Conservation (phyloP, 2,329 filamentous ascomycete genomes). For the Ascochyta lentis region DNA sequence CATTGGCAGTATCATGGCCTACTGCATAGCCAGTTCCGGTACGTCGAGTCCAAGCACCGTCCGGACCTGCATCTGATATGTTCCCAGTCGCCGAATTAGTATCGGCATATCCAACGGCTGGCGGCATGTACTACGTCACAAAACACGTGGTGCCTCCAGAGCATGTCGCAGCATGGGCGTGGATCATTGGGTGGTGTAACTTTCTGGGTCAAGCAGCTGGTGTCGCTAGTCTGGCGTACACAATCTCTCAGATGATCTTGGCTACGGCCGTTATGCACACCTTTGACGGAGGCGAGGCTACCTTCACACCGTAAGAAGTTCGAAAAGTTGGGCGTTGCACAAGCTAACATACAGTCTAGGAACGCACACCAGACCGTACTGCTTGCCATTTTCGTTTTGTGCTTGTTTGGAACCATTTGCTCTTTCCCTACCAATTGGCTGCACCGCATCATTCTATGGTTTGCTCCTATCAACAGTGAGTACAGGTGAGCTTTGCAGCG, state of each 20-base stretch:
- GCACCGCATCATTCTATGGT: slow-evolving; percentile 68
- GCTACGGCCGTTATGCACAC: slow-evolving; percentile 69
- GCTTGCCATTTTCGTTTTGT: slow-evolving; percentile 62
- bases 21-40: slow-evolving; percentile 68
- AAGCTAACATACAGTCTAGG: slow-evolving; percentile 44
- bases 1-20: slow-evolving; percentile 68
- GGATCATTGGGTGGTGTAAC: slow-evolving; percentile 73
- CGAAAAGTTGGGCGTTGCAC: background rate
- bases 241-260: slow-evolving; percentile 68
- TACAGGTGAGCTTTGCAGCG: background rate
- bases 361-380: slow-evolving; percentile 65
- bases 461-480: slow-evolving; percentile 69
- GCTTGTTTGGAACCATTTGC: slow-evolving; percentile 65
- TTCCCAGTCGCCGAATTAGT: slow-evolving; percentile 66
- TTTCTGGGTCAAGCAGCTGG: slow-evolving; percentile 69
- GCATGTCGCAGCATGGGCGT: slow-evolving; percentile 68
- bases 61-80: background rate
- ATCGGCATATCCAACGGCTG: slow-evolving; percentile 70
- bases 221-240: slow-evolving; percentile 68
- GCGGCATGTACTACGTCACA: slow-evolving; percentile 73
- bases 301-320: slow-evolving; percentile 62
- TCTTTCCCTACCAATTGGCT: slow-evolving; percentile 67
- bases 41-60: slow-evolving; percentile 6
- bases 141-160: slow-evolving; percentile 68
- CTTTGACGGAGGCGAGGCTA: slow-evolving; percentile 58